A percentile compares a stretch with the other conserved stretches of the same genome.
Conservation (phyloP, 768 basidiomycete species). For the Macrolepiota dolichaula region DNA sequence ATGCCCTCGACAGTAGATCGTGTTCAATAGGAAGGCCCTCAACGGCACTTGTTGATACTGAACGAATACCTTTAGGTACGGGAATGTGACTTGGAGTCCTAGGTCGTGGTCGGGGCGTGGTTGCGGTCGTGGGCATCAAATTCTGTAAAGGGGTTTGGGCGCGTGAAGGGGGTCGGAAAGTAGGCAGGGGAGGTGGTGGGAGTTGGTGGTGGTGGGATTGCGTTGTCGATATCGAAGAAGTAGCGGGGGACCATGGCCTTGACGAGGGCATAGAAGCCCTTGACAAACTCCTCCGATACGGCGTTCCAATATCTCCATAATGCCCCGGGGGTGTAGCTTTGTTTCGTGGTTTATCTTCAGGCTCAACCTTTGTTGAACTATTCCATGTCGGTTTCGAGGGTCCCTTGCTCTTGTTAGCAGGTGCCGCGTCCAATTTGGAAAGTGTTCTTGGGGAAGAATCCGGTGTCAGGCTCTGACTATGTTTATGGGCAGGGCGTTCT, state of each 20-base stretch:
- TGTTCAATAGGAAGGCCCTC: slow-evolving; percentile 23
- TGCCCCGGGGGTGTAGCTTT: slow-evolving; percentile 47
- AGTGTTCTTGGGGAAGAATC: slow-evolving; percentile 57
- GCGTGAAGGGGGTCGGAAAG: slow-evolving; percentile 50
- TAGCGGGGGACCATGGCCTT: slow-evolving; percentile 76
- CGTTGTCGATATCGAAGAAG: slow-evolving; percentile 68
- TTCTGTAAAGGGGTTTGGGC: slow-evolving; percentile 55
- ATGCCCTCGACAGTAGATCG: slow-evolving; percentile 35
- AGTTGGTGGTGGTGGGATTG: slow-evolving; percentile 40
- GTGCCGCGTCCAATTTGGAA: slow-evolving; percentile 22
- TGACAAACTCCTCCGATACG: slow-evolving; percentile 63
- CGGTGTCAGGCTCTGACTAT: slow-evolving; percentile 70
- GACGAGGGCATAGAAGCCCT: slow-evolving; percentile 76
- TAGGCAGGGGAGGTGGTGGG: slow-evolving; percentile 6
- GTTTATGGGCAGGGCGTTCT: slow-evolving; percentile 60
- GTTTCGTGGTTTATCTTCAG: slow-evolving; percentile 44
- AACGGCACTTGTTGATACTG: slow-evolving; percentile 41
- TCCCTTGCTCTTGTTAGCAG: background rate
- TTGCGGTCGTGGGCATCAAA: slow-evolving; percentile 23
- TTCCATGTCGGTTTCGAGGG: slow-evolving; percentile 66
- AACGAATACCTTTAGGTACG: slow-evolving; percentile 51
- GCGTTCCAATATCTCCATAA: slow-evolving; percentile 39
- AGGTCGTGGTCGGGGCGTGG: slow-evolving; percentile 66
- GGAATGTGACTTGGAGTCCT: slow-evolving; percentile 83
- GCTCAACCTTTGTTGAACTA: slow-evolving; percentile 71